Evolutionary conservation across 2,329 filamentous ascomycete species (phyloP).

Genomic region (Monosporascus sp.): DNA sequence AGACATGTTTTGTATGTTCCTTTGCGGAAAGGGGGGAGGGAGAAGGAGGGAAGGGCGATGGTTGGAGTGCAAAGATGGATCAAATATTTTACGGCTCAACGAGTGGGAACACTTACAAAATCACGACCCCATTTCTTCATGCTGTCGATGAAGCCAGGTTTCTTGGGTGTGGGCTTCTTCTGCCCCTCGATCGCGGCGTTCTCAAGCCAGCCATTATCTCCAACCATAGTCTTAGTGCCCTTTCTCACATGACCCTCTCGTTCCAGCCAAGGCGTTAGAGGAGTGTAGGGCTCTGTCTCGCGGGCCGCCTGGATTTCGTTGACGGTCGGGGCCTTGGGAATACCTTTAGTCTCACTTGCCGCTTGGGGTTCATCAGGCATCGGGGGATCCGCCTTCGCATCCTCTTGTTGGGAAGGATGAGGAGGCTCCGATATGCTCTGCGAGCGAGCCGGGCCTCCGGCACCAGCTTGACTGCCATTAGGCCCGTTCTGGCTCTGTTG

Average conservation of each 20-base stretch:
- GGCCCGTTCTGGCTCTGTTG: not conserved
- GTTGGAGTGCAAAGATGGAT: too few species aligned
- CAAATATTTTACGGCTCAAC: not conserved
- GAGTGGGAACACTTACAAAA: constrained; percentile 35
- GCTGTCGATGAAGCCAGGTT: constrained; percentile 18
- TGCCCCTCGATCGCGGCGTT: constrained; percentile 17
- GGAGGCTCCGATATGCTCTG: constrained; percentile 2
- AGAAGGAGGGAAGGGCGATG: too few species aligned
- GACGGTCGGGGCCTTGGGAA: constrained; percentile 6
- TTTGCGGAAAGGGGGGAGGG: too few species aligned
- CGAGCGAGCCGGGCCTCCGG: not conserved
- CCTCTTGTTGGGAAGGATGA: not conserved
- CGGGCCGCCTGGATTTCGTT: not conserved
- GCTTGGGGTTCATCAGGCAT: too few species aligned
- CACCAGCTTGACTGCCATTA: not conserved
- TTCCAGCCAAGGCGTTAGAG: constrained; percentile 24
- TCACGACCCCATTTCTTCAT: constrained; percentile 47
- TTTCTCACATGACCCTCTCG: constrained; percentile 20
- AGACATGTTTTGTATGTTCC: too few species aligned
- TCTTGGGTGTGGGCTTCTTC: constrained; percentile 14
- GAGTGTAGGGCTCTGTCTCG: constrained; percentile 15
- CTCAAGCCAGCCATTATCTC: constrained; percentile 53
- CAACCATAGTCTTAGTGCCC: constrained; percentile 48
- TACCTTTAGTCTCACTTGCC: not conserved
- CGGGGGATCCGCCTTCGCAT: too few species aligned